A percentile compares a stretch with the other conserved stretches of the same genome.
phyloP scores from a whole-genome alignment of 805 yeast genomes.

The Candida yuanshanica region DNA sequence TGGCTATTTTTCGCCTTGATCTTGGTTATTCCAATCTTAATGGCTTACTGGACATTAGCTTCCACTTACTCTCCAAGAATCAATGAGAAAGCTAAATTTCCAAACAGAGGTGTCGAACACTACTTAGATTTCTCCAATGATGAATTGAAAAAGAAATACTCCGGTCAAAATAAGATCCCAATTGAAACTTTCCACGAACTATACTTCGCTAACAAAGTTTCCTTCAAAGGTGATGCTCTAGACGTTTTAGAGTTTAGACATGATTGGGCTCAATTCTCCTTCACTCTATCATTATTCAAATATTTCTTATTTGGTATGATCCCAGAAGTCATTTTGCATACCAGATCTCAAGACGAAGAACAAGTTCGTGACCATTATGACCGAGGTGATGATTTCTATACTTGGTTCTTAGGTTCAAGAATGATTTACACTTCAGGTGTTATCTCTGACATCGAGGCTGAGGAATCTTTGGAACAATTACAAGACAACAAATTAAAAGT shows the following conservation, averaged over 20 bases:
- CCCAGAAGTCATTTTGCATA: conserved; percentile 89
- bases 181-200: conserved; percentile 90
- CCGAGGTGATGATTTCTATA: conserved; percentile 92
- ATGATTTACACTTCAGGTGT: conserved; percentile 91
- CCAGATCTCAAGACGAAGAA: conserved; percentile 92
- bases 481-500: conserved; percentile 88
- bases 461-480: conserved; percentile 70
- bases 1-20: conserved; percentile 56
- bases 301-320: conserved; percentile 83
- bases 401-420: conserved; percentile 92
- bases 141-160: conserved; percentile 60
- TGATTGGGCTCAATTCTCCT: conserved; percentile 83
- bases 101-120: conserved; percentile 70
- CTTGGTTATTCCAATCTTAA: conserved; percentile 60
- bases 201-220: conserved; percentile 76
- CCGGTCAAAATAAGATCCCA: conserved; percentile 74
- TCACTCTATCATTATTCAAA: conserved; percentile 70
- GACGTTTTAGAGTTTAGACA: conserved; percentile 83
- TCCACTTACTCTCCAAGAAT: conserved; percentile 78
- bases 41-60: conserved; percentile 77
- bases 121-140: conserved; percentile 80
- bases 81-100: conserved; percentile 70
- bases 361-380: conserved; percentile 95
- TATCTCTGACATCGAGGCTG: conserved; percentile 60
- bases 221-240: conserved; percentile 81